Evolutionary conservation across 352 stramenopile genomes (phyloP), one percentile per base, ranked within the genome.

Genomic region (Phytopythium boreale): DNA sequence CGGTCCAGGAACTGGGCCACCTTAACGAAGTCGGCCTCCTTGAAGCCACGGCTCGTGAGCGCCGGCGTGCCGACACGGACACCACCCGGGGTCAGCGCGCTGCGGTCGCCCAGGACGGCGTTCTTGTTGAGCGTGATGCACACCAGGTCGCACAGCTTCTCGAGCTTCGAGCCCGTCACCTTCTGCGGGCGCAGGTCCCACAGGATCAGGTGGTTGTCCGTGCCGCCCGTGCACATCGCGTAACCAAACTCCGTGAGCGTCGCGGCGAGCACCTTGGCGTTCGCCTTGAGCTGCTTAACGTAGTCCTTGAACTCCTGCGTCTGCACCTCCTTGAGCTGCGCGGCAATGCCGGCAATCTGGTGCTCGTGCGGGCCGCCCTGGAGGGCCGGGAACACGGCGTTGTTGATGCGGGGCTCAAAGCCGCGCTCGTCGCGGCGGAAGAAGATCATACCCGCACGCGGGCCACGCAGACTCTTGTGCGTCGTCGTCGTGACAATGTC

Each of bases 51-150:
- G 50, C 96, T 99, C 37, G 98, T 99, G 44, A 99, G 72, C 20
- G 98, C 97, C 34, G 97, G 96, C 57, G 97, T 97, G 39, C 98
- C 98, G 44, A 99, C 77, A 64, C 97, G 91, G 26, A 99, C 96
- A 63, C 97, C 98, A 50, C 97, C 97, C 7, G 86, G 87, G 55
- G 96, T 98, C 34, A 99, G 71, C 37, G 97, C 97, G 31, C 92
- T 98, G 60, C 93, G 84, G 83, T 99, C 97, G 50, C 97, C 97
- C 43, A 97, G 82, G 24, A 99, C 92, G 22, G 97, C 97, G 80
- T 99, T 99, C 87, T 99, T 99, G 87, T 99, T 99, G 3, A 99
- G 84, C 53, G 98, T 99, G 69, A 99, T 99, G 76, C 91, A 92
- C 15, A 97, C 95, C 49, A 95, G 76, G 73, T 99, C 97, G 69